Evolutionary conservation across 371 early-diverging fungal genomes (phyloP).

Genomic region (Mortierella sp.): DNA sequence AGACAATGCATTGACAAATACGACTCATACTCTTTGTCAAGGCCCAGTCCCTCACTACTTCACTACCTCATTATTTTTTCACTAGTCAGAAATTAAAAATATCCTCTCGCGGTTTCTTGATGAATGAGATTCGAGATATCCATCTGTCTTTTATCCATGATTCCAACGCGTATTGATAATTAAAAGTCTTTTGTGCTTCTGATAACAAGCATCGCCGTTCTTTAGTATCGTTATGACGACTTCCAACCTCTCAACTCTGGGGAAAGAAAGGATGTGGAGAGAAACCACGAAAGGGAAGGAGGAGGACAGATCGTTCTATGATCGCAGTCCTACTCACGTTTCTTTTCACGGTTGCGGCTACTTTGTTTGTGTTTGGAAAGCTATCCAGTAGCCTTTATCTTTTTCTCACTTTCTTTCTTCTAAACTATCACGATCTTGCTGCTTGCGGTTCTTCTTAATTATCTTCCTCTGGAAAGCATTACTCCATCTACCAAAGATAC

Average conservation of each 20-base stretch:
- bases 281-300: slow-evolving; percentile 3
- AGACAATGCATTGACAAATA: not conserved
- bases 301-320: slow-evolving; percentile 28
- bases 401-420: not conserved
- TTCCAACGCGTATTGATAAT: slow-evolving; percentile 20
- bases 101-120: not conserved
- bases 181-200: not conserved
- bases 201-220: slow-evolving; percentile 22
- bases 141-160: slow-evolving; percentile 34
- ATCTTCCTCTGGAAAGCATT: not conserved
- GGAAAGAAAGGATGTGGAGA: slow-evolving; percentile 38
- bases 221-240: slow-evolving; percentile 55
- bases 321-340: slow-evolving; percentile 9
- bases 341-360: not conserved
- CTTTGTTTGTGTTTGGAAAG: not conserved
- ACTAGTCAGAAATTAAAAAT: too few species aligned
- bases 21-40: not conserved
- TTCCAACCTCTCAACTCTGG: slow-evolving; percentile 34
- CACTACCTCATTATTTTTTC: not conserved
- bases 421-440: not conserved
- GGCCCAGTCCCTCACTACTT: not conserved
- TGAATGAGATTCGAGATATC: slow-evolving; percentile 33
- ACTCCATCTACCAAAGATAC: not conserved
- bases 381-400: not conserved
- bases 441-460: not conserved